phyloP scores from a whole-genome alignment of 306 rosid genomes.

The Cicer yamashitae region DNA sequence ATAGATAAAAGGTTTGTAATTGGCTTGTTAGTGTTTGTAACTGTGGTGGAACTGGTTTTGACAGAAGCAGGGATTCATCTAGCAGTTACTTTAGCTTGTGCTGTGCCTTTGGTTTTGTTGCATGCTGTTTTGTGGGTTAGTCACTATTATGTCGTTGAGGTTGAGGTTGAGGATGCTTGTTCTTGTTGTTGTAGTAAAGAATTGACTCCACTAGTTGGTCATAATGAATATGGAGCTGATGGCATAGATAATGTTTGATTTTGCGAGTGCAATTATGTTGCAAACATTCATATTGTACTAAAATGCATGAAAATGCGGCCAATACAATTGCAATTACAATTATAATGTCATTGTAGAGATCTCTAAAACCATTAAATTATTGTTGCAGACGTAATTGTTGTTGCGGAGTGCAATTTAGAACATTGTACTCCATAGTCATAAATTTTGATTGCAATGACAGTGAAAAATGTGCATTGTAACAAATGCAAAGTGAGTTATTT shows the following conservation, averaged over 20 bases:
- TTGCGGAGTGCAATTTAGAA: not conserved
- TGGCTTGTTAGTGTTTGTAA: constrained; percentile 51
- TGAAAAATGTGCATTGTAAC: not conserved
- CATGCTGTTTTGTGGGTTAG: constrained; percentile 66
- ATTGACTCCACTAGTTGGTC: constrained; percentile 40
- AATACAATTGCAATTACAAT: too few relatives aligned
- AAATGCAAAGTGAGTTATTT: too few relatives aligned
- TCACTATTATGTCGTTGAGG: constrained; percentile 47
- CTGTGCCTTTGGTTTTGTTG: constrained; percentile 55
- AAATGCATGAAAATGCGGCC: too few relatives aligned
- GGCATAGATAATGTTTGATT: constrained; percentile 51
- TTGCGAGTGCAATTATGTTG: not conserved
- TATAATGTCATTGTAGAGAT: too few relatives aligned
- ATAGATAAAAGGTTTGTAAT: constrained; percentile 52
- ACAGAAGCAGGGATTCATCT: constrained; percentile 62
- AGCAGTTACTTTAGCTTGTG: constrained; percentile 54
- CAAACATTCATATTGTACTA: too few relatives aligned
- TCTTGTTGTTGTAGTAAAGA: constrained; percentile 44
- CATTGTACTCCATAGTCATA: too few relatives aligned
- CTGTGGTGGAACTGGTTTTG: constrained; percentile 51
- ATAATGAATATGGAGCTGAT: not conserved
- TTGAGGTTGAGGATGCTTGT: constrained; percentile 43
- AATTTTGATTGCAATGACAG: not conserved
- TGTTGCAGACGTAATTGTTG: too few relatives aligned
- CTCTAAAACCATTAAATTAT: too few relatives aligned